Base-by-base conservation (phyloP, 805 yeast species). In the Saccharomycopsis malanga region DNA sequence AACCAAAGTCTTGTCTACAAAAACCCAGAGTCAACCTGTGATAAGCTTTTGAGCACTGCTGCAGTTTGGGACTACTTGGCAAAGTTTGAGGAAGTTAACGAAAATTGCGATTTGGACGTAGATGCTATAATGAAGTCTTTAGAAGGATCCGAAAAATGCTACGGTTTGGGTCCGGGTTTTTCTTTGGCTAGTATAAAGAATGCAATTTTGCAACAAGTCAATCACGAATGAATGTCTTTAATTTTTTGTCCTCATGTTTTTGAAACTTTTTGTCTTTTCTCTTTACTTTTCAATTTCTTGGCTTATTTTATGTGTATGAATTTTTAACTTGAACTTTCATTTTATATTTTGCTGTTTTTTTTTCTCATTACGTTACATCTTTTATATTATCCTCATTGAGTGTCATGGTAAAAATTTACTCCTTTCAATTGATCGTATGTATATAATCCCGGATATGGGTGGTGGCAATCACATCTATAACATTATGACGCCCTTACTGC, bases 21-120 rank as follows among this genome's bases (percentile, higher is more conserved):
- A 2, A 59, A 49, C 42, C 54, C 51, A 54, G 64, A 52, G 15
- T 53, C 54, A 15, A 54, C 56, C 48, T 9, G 39, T 35, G 67
- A 66, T 10, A 74, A 76, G 2, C 68, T 84, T 37, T 64, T 86
- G 50, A 86, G 88, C 0, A 68, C 85, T 0, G 78, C 85, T 17
- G 93, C 91, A 1, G 81, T 85, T 2, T 87, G 95, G 95, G 91
- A 87, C 60, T 83, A 82, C 59, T 62, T 87, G 40, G 64, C 72
- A 53, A 67, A 69, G 49, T 64, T 71, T 21, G 76, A 71, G 47
- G 70, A 68, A 36, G 63, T 68, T n/a, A 70, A 73, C 44, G 74
- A 76, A 29, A 71, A 67, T 34, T 58, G 63, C 20, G 72, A 72
- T 6, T 57, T 83, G 35, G 83, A 83, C 58, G 66, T 83, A 37